A percentile compares a stretch with the other conserved stretches of the same genome.
Conservation (phyloP, 192 early-diverging fungal genomes). For the Spinellus fusiger region DNA sequence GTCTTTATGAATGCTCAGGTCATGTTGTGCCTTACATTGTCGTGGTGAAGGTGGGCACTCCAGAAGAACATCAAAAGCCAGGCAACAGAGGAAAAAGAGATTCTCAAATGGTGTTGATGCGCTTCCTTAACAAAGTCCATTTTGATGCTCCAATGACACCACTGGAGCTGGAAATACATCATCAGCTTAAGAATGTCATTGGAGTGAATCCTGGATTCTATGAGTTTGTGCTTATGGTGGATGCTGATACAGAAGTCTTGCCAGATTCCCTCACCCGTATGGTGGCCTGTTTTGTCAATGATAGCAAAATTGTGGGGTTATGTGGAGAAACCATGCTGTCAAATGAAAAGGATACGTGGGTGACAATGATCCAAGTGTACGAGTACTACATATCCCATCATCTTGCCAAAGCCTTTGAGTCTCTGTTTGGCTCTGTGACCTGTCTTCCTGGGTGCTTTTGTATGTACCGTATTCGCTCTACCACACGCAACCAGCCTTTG, state of each 20-base stretch:
- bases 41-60: conserved; percentile 74
- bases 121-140: conserved; percentile 74
- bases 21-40: conserved; percentile 74
- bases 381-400: conserved; percentile 99
- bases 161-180: conserved; percentile 75
- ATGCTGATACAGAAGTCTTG: conserved; percentile 76
- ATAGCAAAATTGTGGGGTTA: conserved; percentile 78
- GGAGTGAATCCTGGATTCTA: conserved; percentile 79
- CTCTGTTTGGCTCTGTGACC: conserved; percentile 93
- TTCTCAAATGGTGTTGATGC: conserved; percentile 81
- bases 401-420: conserved; percentile 95
- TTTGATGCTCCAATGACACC: conserved; percentile 74
- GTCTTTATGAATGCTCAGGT: conserved; percentile 70
- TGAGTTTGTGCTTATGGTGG: conserved; percentile 74
- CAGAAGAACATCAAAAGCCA: conserved; percentile 58
- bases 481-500: conserved; percentile 83
- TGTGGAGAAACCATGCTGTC: conserved; percentile 94
- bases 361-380: conserved; percentile 98
- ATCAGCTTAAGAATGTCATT: conserved; percentile 82
- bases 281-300: conserved; percentile 73
- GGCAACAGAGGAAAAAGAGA: conserved; percentile 87
- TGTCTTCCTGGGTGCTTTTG: conserved; percentile 98
- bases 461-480: conserved; percentile 94
- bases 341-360: conserved; percentile 91
- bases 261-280: conserved; percentile 84